These are phyloP conservation scores for Penicillium rolfsii DNA, from an alignment of 2,329 filamentous ascomycete genomes.

Conservation along the genomic window DNA sequence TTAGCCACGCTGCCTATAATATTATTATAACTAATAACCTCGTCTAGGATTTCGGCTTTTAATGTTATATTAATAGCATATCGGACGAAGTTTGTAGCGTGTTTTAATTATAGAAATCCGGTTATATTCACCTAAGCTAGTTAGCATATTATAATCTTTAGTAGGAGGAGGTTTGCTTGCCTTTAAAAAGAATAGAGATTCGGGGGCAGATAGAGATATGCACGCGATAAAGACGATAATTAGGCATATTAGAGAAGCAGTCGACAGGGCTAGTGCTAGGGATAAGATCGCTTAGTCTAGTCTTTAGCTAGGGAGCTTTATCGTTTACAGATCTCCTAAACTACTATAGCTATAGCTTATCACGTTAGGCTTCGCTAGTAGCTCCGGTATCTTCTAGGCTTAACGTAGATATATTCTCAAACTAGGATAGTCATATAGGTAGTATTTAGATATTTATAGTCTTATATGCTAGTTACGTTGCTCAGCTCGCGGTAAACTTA, in stretches of 20 bases:
- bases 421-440: background rate
- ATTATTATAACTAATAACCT: conserved; percentile 2
- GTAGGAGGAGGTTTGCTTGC: background rate
- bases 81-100: background rate
- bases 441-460: background rate
- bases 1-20: background rate
- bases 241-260: background rate
- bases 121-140: background rate
- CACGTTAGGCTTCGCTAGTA: background rate
- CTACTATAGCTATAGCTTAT: background rate
- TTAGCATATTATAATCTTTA: background rate
- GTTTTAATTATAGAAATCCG: background rate
- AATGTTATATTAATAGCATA: background rate
- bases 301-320: conserved; percentile 2
- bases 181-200: conserved; percentile 4
- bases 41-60: conserved; percentile 2
- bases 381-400: background rate
- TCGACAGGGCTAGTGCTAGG: background rate
- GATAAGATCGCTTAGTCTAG: background rate
- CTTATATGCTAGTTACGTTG: background rate
- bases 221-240: conserved; percentile 1
- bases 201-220: background rate
- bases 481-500: background rate
- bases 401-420: background rate
- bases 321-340: background rate